Conservation (phyloP, 202 grass and related monocot species). For the Cymbopogon flexuosus region DNA sequence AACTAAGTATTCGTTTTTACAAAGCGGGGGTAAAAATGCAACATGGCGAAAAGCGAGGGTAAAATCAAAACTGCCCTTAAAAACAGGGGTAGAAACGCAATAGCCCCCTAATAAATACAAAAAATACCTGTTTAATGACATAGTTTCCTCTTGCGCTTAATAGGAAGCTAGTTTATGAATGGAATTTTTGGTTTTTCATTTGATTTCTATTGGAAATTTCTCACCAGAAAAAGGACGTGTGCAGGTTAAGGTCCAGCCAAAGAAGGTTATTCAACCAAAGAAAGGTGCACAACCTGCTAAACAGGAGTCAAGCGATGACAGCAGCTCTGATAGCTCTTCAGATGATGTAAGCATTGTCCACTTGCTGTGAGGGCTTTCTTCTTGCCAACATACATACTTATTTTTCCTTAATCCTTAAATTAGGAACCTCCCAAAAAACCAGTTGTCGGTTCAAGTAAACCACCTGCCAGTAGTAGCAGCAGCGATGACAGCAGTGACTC, state of each 20-base stretch:
- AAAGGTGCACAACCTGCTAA: conserved; percentile 33
- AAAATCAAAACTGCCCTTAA: too few relatives aligned
- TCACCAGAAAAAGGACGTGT: background rate
- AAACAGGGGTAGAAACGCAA: too few relatives aligned
- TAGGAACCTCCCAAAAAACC: conserved; percentile 32
- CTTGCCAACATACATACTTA: background rate
- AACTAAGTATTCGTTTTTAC: too few relatives aligned
- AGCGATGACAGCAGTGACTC: conserved; percentile 33
- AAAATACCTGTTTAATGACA: background rate
- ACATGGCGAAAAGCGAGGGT: too few relatives aligned
- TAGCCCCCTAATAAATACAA: background rate
- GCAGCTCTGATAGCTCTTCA: conserved; percentile 50
- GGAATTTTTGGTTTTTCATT: background rate
- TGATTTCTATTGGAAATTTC: background rate
- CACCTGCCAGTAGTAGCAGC: background rate
- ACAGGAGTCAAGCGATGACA: conserved; percentile 41
- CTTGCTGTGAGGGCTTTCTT: background rate
- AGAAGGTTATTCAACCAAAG: conserved; percentile 40
- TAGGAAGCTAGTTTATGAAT: background rate
- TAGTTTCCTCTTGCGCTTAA: background rate
- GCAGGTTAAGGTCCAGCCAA: conserved; percentile 49
- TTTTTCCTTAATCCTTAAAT: background rate
- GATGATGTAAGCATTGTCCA: too few relatives aligned
- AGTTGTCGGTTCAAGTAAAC: background rate
- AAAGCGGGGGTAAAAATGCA: too few relatives aligned